Evolutionary conservation across 352 stramenopile species (phyloP), one percentile per base, ranked within the genome.

Genomic region (Globisporangium spiculum): DNA sequence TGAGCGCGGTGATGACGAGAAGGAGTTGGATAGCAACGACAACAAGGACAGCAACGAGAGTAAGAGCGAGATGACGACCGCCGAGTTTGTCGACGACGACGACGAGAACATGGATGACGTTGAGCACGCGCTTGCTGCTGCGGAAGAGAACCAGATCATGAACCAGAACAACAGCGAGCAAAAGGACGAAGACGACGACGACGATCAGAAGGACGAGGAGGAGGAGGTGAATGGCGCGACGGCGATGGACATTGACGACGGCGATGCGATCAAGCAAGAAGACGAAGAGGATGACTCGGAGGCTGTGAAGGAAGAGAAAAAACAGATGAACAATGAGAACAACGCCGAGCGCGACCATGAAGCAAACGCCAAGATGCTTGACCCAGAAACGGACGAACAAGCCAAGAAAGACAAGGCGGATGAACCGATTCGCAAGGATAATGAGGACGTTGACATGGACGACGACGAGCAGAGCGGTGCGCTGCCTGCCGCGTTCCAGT

Each of bases 191-290:
- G 70, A 77, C 0, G 74, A 94, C 10, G 68, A 90, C 22, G 69
- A 90, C 63, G 69, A 82, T 18, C 63, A 81, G 6, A 66, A 78
- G 14, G 62, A 72, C 3, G 75, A 66, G 6, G 69, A 78, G 3
- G 76, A 44, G 6, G 66, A 75, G 59, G 73, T 60, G 10, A 69
- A 75, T 60, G 83, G 84, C 50, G 81, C 75, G 8, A 76, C 75
- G 9, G 81, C 88, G 30, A 88, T 89, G 77, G 79, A 92, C 30
- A 72, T 88, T 24, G 86, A 95, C 27, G 82, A 92, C 1, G 77
- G 91, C 3, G 74, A 89, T 36, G 65, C 73, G 32, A 79, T 75
- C n/a, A 32, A 69, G 1, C 66, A 91, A 22, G 64, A 85, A 46
- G 68, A 56, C 0, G 57, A 86, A 7, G 63, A 80, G 22, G 67